phyloP scores from a whole-genome alignment of 2,329 filamentous ascomycete species.

The Chrysoporthe deuterocubensis region DNA sequence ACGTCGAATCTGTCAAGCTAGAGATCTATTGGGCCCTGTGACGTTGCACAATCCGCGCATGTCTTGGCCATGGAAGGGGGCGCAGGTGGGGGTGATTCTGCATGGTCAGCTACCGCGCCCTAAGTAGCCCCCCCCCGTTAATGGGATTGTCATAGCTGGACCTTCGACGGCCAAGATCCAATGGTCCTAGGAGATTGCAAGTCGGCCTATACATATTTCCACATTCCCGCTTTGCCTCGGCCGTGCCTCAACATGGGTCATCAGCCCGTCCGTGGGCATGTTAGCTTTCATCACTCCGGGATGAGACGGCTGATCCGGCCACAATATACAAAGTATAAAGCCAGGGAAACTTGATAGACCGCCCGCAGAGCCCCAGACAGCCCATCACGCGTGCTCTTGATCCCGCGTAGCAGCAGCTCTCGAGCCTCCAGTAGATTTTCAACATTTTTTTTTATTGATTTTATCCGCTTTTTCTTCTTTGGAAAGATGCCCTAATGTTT shows the following conservation, averaged over 20 bases:
- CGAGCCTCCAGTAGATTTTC: constrained; percentile 22
- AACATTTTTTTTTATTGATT: constrained; percentile 29
- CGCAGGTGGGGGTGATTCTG: neutral
- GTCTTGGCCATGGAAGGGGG: neutral
- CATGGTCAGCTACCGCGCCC: neutral
- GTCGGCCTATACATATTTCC: neutral
- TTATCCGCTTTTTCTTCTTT: constrained; percentile 22
- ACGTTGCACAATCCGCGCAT: constrained; percentile 18
- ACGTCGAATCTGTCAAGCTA: constrained; percentile 53
- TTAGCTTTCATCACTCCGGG: too few species aligned
- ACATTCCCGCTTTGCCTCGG: neutral
- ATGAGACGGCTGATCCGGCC: too few species aligned
- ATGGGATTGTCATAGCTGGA: too few species aligned
- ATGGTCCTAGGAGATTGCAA: neutral
- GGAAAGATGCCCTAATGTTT: constrained; percentile 12
- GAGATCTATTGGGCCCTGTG: constrained; percentile 63
- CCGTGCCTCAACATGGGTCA: neutral
- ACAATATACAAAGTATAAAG: too few species aligned
- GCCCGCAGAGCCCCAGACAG: too few species aligned
- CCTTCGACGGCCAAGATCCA: neutral
- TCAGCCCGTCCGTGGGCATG: neutral
- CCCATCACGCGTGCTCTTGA: neutral
- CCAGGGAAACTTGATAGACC: too few species aligned
- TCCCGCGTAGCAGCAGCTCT: neutral
- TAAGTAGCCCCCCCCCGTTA: neutral